Conservation (phyloP, 208 protist genomes). For the Crithidia bombi region DNA sequence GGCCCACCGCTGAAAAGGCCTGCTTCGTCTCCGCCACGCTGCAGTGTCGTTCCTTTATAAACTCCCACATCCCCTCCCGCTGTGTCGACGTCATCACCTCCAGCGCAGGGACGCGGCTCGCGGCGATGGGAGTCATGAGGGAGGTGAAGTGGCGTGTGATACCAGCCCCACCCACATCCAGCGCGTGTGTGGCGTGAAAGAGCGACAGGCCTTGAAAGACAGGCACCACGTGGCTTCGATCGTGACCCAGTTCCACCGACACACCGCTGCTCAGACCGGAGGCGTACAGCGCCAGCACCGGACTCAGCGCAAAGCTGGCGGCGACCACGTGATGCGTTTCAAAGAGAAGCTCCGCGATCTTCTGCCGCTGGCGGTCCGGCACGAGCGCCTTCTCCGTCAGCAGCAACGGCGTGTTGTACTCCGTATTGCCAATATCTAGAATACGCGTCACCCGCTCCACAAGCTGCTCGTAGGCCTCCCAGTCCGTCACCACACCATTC, state of each 20-base stretch:
- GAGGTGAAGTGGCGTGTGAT: constrained; percentile 61
- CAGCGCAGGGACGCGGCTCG: constrained; percentile 39
- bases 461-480: constrained; percentile 88
- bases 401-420: constrained; percentile 78
- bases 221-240: constrained; percentile 97
- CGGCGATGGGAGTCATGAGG: constrained; percentile 21
- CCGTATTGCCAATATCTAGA: constrained; percentile 55
- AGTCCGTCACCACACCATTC: constrained; percentile 75
- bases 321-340: constrained; percentile 77
- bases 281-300: constrained; percentile 91
- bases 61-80: constrained; percentile 66
- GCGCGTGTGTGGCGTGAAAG: constrained; percentile 89
- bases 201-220: constrained; percentile 97
- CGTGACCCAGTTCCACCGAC: constrained; percentile 96
- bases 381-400: constrained; percentile 90
- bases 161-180: constrained; percentile 83
- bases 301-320: constrained; percentile 74
- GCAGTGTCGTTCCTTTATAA: constrained; percentile 90
- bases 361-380: constrained; percentile 80
- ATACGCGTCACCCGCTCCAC: constrained; percentile 75
- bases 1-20: constrained; percentile 15
- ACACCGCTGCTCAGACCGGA: constrained; percentile 84
- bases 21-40: constrained; percentile 40
- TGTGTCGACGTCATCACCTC: constrained; percentile 44
- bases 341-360: constrained; percentile 88